Evolutionary conservation across 805 yeast genomes (phyloP), one percentile per base, ranked within the genome.

Genomic region (Kodamaea neixiangensis): DNA sequence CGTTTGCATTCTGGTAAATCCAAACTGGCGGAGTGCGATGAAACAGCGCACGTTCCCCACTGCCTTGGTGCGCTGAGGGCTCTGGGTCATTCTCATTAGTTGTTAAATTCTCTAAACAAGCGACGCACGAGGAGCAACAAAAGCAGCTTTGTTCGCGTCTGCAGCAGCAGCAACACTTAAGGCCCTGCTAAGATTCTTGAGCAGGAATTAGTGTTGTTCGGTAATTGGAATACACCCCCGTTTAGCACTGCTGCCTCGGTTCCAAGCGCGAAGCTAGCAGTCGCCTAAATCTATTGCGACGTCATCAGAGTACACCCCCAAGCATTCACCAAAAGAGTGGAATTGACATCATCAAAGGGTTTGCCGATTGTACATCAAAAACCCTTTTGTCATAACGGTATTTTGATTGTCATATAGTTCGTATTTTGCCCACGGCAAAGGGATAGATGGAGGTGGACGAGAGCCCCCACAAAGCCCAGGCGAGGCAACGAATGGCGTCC

Each of bases 391-490:
- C 41, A 37, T 14, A 37, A 37, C n/a, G 41, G 21, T 10, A 37
- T 19, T 19, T 15, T 17, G 38, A 34, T 17, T 34, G 17, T 17
- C 38, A 34, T 17, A 15, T 17, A n/a, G n/a, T 37, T 37, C 41
- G 41, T 37, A 37, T 37, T 17, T 35, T 17, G n/a, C n/a, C n/a
- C n/a, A 37, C 41, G 41, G 41, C 38, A 37, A 37, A 37, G 41
- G 41, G 41, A 37, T 37, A 15, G 21, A 37, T 15, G 7, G n/a
- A 17, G 15, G 11, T 19, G 6, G 41, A 14, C 19, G 20, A 5
- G 3, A 20, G 21, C 21, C 15, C n/a, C 21, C 21, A 37, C 41
- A 37, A 37, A 37, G 41, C 41, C 9, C 17, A 3, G 15, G 41
- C 19, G 41, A 37, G 41, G 41, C 41, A 37, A 15, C 22, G 2